These are phyloP conservation scores for Colletotrichum scovillei DNA, from an alignment of 2,329 filamentous ascomycete species.

Conservation along the genomic window DNA sequence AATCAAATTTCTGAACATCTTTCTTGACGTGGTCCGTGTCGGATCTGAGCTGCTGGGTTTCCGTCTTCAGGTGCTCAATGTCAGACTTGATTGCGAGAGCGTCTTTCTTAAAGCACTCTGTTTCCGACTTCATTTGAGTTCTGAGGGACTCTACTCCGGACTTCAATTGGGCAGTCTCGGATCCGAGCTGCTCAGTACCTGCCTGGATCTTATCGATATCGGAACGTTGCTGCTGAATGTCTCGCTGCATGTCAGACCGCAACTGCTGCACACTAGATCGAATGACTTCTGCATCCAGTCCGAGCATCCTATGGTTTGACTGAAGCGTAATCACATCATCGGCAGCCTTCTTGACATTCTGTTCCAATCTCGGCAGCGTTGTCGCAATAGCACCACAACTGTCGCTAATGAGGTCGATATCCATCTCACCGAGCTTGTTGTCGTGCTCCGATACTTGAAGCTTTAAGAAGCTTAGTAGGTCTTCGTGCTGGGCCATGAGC, in stretches of 20 bases:
- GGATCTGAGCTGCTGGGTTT: not conserved
- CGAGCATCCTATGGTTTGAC: not conserved
- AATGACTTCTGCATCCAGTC: not conserved
- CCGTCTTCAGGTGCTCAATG: not conserved
- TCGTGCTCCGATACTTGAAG: slow-evolving; percentile 7
- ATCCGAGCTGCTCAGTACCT: not conserved
- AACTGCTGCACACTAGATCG: not conserved
- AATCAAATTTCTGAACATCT: not conserved
- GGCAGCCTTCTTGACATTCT: not conserved
- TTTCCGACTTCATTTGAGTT: not conserved
- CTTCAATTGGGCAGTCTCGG: not conserved
- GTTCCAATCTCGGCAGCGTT: slow-evolving; percentile 19
- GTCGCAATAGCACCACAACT: slow-evolving; percentile 7
- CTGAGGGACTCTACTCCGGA: not conserved
- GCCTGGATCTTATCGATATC: not conserved
- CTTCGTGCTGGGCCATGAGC: not conserved
- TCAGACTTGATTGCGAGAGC: not conserved
- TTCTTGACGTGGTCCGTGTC: not conserved
- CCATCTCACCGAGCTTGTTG: slow-evolving; percentile 24
- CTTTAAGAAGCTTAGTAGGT: not conserved
- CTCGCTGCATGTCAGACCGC: not conserved
- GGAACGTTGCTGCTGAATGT: not conserved
- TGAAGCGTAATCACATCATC: not conserved
- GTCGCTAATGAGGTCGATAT: slow-evolving; percentile 19
- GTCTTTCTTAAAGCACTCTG: not conserved